Base-by-base conservation (phyloP, 169 alveolate species). In the Cryptosporidium bovis region DNA sequence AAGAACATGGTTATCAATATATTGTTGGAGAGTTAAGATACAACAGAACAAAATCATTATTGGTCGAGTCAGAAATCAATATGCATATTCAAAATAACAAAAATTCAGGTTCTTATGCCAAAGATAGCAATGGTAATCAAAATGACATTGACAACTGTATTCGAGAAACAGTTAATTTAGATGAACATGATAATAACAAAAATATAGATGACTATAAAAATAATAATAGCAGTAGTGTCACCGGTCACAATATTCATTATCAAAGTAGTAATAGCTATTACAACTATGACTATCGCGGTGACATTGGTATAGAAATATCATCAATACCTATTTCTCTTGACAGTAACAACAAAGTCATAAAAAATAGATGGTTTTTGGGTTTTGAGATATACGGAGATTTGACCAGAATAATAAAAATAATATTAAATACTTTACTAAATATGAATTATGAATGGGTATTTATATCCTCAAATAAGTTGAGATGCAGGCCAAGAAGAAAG, bases 291-390 rank as follows among this genome's bases (percentile, higher is more conserved):
- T 20, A 53, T n/a, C 4, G 12, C 13, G 20, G 20, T 6, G 6
- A 62, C 24, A 69, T 51, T 2, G 36, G 55, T 15, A 69, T 69
- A 29, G 34, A 44, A 46, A 77, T 77, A 8, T 77, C 87, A 44
- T 62, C 77, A 7, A 20, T 77, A 10, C 87, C 87, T 15, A 20
- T 77, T 12, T 46, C 64, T 77, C 31, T 56, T 12, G 36, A 66
- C 44, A 8, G 7, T 20, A 31, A 31, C n/a, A 24, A 20, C 0
- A 51, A 10, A 33, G 13, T 7, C 40, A 36, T 31, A 24, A 18
- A 53, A n/a, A 77, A 60, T 77, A 34, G 87, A 24, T 77, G 87
- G 87, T 53, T 77, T 5, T 44, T 77, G 20, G 87, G 87, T 40
- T 77, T 77, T 60, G 87, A 77, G 7, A 62, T 77, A 44, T 60